Conservation (phyloP, 345 rosid genomes). For the Tarenaya hassleriana region DNA sequence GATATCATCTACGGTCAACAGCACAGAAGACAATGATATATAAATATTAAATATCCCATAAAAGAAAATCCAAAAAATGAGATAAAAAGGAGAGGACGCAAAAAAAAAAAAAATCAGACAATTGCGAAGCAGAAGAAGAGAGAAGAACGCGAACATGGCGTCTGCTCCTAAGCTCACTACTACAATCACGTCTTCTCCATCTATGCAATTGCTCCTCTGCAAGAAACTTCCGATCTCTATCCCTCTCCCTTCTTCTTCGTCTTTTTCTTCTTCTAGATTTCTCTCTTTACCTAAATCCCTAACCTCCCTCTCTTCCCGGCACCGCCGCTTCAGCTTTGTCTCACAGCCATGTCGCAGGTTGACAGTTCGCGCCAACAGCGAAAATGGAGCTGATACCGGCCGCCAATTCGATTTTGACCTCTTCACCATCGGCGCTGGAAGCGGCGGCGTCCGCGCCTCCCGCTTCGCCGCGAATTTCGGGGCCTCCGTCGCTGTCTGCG, state of each 20-base stretch:
- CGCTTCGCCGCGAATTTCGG: slow-evolving; percentile 86
- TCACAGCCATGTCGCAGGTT: slow-evolving; percentile 31
- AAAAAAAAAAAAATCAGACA: too few species aligned
- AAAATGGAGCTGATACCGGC: slow-evolving; percentile 51
- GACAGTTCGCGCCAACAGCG: slow-evolving; percentile 42
- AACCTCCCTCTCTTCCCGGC: slow-evolving; percentile 19
- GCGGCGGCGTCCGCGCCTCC: slow-evolving; percentile 95
- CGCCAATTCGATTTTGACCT: slow-evolving; percentile 81
- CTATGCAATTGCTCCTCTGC: slow-evolving; percentile 37
- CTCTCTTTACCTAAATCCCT: slow-evolving; percentile 35
- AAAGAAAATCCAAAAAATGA: too few species aligned
- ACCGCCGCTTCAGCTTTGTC: slow-evolving; percentile 21
- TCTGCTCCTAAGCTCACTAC: slow-evolving; percentile 58
- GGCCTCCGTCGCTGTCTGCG: slow-evolving; percentile 87
- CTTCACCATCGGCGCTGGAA: slow-evolving; percentile 93
- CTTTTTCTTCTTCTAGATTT: slow-evolving; percentile 19
- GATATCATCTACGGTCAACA: too few species aligned
- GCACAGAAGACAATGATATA: too few species aligned
- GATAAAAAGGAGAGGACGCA: too few species aligned
- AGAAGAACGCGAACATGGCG: slow-evolving; percentile 35
- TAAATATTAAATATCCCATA: too few species aligned
- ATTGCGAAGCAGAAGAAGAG: neutral
- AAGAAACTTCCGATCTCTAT: slow-evolving; percentile 31
- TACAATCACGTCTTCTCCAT: slow-evolving; percentile 40
- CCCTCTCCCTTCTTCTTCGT: slow-evolving; percentile 20